phyloP scores from a whole-genome alignment of 208 protist genomes.

The Crithidia expoeki region DNA sequence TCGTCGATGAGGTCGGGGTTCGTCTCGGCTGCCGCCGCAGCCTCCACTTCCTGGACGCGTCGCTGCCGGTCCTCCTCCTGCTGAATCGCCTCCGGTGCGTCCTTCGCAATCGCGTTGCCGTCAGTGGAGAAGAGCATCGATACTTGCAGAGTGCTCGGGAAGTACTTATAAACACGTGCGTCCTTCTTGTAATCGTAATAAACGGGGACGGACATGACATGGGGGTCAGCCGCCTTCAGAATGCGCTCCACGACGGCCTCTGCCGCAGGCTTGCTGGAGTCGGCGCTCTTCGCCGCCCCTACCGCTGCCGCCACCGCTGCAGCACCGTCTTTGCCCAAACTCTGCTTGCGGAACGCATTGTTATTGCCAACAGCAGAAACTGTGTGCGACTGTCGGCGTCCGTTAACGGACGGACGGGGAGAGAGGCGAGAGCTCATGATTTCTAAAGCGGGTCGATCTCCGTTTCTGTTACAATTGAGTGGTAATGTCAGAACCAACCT shows the following conservation, averaged over 20 bases:
- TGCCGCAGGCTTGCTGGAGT: constrained; percentile 33
- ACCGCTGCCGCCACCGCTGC: neutral
- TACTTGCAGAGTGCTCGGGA: constrained; percentile 87
- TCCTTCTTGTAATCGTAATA: constrained; percentile 95
- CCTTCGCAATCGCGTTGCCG: constrained; percentile 81
- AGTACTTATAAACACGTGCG: constrained; percentile 87
- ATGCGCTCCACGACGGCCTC: constrained; percentile 91
- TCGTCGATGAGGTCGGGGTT: constrained; percentile 87
- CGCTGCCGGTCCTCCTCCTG: constrained; percentile 86
- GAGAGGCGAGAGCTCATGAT: constrained; percentile 18
- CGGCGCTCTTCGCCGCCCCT: constrained; percentile 17
- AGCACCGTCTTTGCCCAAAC: constrained; percentile 17
- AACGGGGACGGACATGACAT: constrained; percentile 91
- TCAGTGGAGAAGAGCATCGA: constrained; percentile 87
- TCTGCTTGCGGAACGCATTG: constrained; percentile 35
- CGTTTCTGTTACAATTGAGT: neutral
- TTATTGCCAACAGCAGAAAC: neutral
- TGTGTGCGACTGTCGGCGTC: constrained; percentile 12
- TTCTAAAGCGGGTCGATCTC: neutral
- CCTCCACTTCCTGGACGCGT: constrained; percentile 69
- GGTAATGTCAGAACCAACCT: too few relatives aligned
- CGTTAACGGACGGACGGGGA: constrained; percentile 20
- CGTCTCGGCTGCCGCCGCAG: constrained; percentile 78
- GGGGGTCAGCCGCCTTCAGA: constrained; percentile 93
- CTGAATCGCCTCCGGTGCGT: constrained; percentile 87